Percentiles rank a stretch among this genome's conserved stretches.
Conservation (phyloP, 2,329 filamentous ascomycete genomes). For the Fusarium abutilonis region DNA sequence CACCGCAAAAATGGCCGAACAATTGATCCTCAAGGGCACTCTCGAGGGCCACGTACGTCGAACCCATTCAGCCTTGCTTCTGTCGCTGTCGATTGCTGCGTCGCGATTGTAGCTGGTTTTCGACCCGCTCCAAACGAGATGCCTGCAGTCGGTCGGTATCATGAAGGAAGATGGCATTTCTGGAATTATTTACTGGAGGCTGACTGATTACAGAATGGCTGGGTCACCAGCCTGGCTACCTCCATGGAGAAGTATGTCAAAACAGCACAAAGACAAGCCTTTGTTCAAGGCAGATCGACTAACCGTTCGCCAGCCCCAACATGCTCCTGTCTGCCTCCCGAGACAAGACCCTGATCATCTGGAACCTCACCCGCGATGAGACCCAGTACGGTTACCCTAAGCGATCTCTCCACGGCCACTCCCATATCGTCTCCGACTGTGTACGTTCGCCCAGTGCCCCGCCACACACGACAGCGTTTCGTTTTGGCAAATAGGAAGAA, state of each 20-base stretch:
- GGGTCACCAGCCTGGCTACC: constrained; percentile 98
- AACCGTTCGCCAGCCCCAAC: constrained; percentile 75
- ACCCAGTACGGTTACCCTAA: constrained; percentile 98
- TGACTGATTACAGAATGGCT: constrained; percentile 75
- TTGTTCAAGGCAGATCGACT: constrained; percentile 23
- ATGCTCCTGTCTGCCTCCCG: constrained; percentile 98
- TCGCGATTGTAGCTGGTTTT: constrained; percentile 31
- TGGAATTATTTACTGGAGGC: constrained; percentile 34
- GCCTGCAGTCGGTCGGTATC: constrained; percentile 23
- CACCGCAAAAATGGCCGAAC: constrained; percentile 80
- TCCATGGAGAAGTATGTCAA: constrained; percentile 93
- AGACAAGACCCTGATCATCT: constrained; percentile 99
- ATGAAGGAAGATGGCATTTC: constrained; percentile 11
- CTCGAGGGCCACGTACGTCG: constrained; percentile 91
- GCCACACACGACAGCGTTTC: constrained; percentile 11
- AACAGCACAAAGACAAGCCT: constrained; percentile 3
- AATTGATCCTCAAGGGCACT: constrained; percentile 95
- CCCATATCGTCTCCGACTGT: constrained; percentile 99
- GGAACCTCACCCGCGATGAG: constrained; percentile 99
- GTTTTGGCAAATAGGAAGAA: constrained; percentile 20
- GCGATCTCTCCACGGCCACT: constrained; percentile 98
- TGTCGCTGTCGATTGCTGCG: constrained; percentile 29
- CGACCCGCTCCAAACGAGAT: constrained; percentile 26
- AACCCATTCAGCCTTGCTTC: constrained; percentile 34
- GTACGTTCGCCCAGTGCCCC: constrained; percentile 68